These are phyloP conservation scores for Primulina huaijiensis DNA, from an alignment of 257 asterid species.

Conservation along the genomic window DNA sequence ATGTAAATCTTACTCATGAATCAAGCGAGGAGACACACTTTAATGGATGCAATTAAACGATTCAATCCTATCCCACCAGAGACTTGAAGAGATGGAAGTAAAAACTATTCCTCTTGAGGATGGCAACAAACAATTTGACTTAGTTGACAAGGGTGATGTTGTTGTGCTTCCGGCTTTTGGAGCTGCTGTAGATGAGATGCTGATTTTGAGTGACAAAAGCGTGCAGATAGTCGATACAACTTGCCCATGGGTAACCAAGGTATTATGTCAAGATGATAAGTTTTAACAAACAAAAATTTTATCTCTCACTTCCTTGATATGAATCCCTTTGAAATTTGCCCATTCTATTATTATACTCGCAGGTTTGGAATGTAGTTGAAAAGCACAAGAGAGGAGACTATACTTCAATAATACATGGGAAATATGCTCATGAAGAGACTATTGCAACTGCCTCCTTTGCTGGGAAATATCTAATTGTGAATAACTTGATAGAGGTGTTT, in stretches of 20 bases:
- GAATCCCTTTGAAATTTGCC: neutral
- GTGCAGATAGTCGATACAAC: conserved; percentile 98
- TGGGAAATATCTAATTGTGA: conserved; percentile 77
- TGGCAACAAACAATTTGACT: conserved; percentile 65
- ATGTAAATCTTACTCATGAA: neutral
- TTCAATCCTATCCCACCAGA: conserved; percentile 37
- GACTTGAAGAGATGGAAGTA: conserved; percentile 77
- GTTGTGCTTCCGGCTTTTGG: conserved; percentile 97
- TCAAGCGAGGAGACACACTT: conserved; percentile 13
- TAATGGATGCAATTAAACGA: neutral
- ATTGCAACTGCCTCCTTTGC: conserved; percentile 99
- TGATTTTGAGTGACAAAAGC: conserved; percentile 62
- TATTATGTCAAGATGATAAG: conserved; percentile 22
- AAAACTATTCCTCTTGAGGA: conserved; percentile 53
- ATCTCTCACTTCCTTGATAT: neutral
- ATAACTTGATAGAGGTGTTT: conserved; percentile 86
- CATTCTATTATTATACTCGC: neutral
- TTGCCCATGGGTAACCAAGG: conserved; percentile 99
- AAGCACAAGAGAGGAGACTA: conserved; percentile 96
- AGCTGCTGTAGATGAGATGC: conserved; percentile 91
- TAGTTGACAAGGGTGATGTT: conserved; percentile 78
- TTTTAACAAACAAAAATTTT: neutral
- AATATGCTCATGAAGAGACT: conserved; percentile 91
- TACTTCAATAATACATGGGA: conserved; percentile 93
- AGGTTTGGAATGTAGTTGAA: conserved; percentile 92